phyloP scores from a whole-genome alignment of 1,284 basidiomycete genomes.

The Chalciporus sp. region DNA sequence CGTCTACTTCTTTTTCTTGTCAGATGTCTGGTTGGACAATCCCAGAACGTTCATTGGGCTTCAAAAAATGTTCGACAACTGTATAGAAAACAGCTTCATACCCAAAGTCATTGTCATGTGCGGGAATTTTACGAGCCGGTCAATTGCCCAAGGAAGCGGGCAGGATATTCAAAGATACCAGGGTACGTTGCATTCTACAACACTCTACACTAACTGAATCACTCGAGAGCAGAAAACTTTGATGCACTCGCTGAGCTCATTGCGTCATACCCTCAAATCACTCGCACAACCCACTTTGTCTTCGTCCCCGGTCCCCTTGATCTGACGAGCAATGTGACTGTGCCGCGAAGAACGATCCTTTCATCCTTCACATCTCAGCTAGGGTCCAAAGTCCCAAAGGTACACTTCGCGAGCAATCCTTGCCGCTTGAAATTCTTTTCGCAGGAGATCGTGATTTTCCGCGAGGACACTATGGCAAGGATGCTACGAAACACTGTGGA shows the following conservation, averaged over 20 bases:
- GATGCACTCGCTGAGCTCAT: conserved; percentile 86
- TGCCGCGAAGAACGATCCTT: conserved; percentile 83
- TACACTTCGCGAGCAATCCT: conserved; percentile 88
- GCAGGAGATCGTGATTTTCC: conserved; percentile 93
- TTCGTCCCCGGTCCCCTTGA: conserved; percentile 95
- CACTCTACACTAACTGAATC: conserved; percentile 5
- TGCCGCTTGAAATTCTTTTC: conserved; percentile 95
- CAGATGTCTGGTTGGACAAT: conserved; percentile 94
- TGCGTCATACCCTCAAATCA: conserved; percentile 75
- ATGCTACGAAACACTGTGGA: conserved; percentile 92
- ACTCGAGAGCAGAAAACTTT: conserved; percentile 68
- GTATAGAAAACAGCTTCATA: conserved; percentile 84
- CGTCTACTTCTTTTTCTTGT: conserved; percentile 92
- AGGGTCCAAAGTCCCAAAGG: conserved; percentile 71
- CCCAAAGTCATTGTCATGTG: conserved; percentile 91
- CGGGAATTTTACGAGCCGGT: conserved; percentile 90
- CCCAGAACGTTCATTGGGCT: conserved; percentile 81
- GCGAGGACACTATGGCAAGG: conserved; percentile 92
- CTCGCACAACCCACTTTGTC: conserved; percentile 84
- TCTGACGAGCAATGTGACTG: conserved; percentile 72
- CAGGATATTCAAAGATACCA: conserved; percentile 84
- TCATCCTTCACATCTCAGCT: conserved; percentile 73
- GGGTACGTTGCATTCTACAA: conserved; percentile 47
- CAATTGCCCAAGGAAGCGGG: conserved; percentile 76
- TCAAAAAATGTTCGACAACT: conserved; percentile 87